Evolutionary conservation across 768 basidiomycete genomes (phyloP).

Genomic region (Leccinum arenicola): DNA sequence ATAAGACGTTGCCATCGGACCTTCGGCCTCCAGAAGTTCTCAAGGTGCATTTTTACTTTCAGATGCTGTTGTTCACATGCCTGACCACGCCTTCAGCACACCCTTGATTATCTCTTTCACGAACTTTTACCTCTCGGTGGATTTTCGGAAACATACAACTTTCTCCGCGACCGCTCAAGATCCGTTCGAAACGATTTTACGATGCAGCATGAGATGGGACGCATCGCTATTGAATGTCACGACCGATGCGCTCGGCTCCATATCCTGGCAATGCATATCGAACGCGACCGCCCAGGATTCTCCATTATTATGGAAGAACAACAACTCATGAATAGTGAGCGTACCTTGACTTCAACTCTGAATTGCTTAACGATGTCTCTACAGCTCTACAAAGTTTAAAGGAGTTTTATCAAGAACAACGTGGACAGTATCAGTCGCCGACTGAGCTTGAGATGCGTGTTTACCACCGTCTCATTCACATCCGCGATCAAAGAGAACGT

Average conservation of each 20-base stretch:
- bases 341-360: neutral
- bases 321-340: constrained; percentile 87
- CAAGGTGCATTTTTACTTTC: constrained; percentile 44
- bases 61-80: neutral
- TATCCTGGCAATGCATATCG: constrained; percentile 72
- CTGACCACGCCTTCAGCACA: constrained; percentile 46
- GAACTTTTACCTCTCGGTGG: constrained; percentile 69
- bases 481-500: constrained; percentile 79
- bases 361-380: neutral
- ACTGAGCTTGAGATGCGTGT: constrained; percentile 96
- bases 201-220: constrained; percentile 80
- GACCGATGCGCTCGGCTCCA: constrained; percentile 95
- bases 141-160: constrained; percentile 69
- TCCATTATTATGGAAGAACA: constrained; percentile 77
- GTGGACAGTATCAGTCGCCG: constrained; percentile 61
- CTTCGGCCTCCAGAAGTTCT: constrained; percentile 84
- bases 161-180: constrained; percentile 90
- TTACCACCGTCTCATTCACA: constrained; percentile 89
- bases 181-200: constrained; percentile 92
- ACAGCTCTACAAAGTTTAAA: constrained; percentile 90
- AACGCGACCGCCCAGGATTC: constrained; percentile 57
- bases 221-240: constrained; percentile 81
- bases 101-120: constrained; percentile 91
- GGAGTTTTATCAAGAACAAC: constrained; percentile 89
- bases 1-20: constrained; percentile 89